Evolutionary conservation across 768 basidiomycete species (phyloP).

Genomic region (Tulasnella sp.): DNA sequence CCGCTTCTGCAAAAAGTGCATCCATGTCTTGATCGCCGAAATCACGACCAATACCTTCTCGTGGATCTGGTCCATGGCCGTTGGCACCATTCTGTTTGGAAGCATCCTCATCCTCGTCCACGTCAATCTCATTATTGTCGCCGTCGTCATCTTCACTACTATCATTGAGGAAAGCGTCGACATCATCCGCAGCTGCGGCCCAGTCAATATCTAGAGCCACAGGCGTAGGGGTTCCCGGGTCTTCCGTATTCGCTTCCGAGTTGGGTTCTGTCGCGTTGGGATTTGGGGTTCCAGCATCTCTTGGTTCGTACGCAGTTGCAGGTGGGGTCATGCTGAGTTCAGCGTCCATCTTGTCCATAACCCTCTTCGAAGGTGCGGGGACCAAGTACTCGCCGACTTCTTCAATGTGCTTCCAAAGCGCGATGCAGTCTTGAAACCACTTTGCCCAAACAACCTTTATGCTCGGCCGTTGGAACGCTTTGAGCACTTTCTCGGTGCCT

Average conservation of each 20-base stretch:
- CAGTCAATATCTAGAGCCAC: slow-evolving; percentile 51
- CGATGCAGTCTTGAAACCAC: slow-evolving; percentile 85
- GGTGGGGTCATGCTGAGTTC: slow-evolving; percentile 37
- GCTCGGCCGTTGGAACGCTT: slow-evolving; percentile 61
- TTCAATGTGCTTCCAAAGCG: slow-evolving; percentile 50
- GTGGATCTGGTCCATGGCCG: slow-evolving; percentile 30
- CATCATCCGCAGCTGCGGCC: slow-evolving; percentile 76
- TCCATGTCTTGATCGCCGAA: slow-evolving; percentile 22
- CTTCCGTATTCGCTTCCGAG: slow-evolving; percentile 9
- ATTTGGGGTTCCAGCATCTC: slow-evolving; percentile 17
- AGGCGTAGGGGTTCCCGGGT: slow-evolving; percentile 34
- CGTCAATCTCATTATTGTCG: slow-evolving; percentile 21
- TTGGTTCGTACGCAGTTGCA: slow-evolving; percentile 13
- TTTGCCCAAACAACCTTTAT: slow-evolving; percentile 77
- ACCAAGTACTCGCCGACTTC: slow-evolving; percentile 46
- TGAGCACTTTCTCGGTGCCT: slow-evolving; percentile 85
- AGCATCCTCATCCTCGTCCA: slow-evolving; percentile 14
- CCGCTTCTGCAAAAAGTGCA: slow-evolving; percentile 25
- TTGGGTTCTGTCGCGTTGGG: slow-evolving; percentile 29
- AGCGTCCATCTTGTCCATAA: slow-evolving; percentile 33
- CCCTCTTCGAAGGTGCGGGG: background rate
- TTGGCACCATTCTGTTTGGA: background rate
- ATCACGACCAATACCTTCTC: background rate
- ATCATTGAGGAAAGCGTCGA: slow-evolving; percentile 79
- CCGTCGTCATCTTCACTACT: slow-evolving; percentile 41